Evolutionary conservation across 495 filamentous ascomycete species (phyloP), one percentile per base, ranked within the genome.

Genomic region (Neurospora discreta): DNA sequence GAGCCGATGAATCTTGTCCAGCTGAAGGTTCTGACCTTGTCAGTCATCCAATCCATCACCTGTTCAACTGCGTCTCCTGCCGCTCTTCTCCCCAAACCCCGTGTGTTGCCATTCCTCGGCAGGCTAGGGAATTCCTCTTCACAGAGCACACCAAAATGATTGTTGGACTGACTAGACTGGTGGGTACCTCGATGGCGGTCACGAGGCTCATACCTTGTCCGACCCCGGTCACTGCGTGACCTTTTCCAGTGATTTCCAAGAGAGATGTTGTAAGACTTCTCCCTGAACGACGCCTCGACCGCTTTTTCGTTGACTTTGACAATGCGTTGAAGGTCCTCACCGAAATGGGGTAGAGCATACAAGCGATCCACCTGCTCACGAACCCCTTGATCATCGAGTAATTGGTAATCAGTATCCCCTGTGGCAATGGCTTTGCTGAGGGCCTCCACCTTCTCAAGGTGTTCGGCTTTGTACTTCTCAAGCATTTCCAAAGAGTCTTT

Each of bases 401-500:
- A 13, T 4, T 1, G 13, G 10, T 52, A n/a, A 11, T 44, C 42
- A 0, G n/a, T 7, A 11, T 71, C 43, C 9, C 73, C 73, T 36
- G 40, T 39, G 36, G 44, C 73, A 40, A 72, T 69, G 3, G 73
- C 70, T 20, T 60, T 39, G 26, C 39, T 74, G 4, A 72, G 23
- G 0, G n/a, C 44, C 7, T 40, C 10, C 4, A 74, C 70, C 10
- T 72, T 69, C 39, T 74, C 16, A 3, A 65, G 5, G 20, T 74
- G 70, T 44, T 72, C 39, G 1, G 43, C 68, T 30, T 46, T 69
- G 43, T 72, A 74, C 38, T 70, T 72, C 15, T 72, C 46, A 4
- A 74, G 70, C 23, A 65, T 72, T 6, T 68, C 16, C n/a, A 74
- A 39, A 3, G n/a, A 3, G 44, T 52, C 44, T 8, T 52, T 52